Conservation (phyloP, 768 basidiomycete genomes). For the Hysterangium stoloniferum region DNA sequence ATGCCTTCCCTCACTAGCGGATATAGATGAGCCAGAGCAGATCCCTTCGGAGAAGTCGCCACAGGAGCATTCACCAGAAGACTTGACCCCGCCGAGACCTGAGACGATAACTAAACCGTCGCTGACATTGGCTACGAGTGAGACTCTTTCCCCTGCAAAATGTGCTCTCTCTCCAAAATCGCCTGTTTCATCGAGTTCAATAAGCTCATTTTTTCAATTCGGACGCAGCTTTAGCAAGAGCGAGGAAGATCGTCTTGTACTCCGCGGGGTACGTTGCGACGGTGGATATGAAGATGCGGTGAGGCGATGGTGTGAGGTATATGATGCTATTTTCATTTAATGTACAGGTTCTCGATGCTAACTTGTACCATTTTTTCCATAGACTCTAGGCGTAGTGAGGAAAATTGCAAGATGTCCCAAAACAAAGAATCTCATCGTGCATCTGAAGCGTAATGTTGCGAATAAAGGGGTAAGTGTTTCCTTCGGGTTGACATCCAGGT, state of each 20-base stretch:
- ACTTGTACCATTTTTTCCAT: not conserved
- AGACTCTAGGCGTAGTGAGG: not conserved
- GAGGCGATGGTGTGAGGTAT: conserved; percentile 1
- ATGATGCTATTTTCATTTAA: not conserved
- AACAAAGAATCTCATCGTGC: not conserved
- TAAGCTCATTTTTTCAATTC: not conserved
- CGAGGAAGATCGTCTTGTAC: not conserved
- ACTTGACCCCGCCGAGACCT: not conserved
- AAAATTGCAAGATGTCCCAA: not conserved
- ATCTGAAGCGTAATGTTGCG: not conserved
- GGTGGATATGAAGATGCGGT: conserved; percentile 4
- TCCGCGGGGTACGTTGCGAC: not conserved
- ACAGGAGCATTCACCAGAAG: not conserved
- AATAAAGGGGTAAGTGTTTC: conserved; percentile 1
- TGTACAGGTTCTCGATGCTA: not conserved
- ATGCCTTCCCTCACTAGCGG: not conserved
- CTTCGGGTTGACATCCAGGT: not conserved
- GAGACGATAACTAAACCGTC: no score
- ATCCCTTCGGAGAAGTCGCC: not conserved
- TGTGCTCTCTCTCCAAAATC: not conserved
- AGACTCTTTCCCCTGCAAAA: no score
- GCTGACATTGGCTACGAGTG: no score
- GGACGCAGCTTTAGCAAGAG: not conserved
- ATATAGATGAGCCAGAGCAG: not conserved
- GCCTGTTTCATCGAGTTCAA: conserved; percentile 7